Base-by-base conservation (phyloP, 805 yeast genomes). In the Hanseniaspora clermontiae region DNA sequence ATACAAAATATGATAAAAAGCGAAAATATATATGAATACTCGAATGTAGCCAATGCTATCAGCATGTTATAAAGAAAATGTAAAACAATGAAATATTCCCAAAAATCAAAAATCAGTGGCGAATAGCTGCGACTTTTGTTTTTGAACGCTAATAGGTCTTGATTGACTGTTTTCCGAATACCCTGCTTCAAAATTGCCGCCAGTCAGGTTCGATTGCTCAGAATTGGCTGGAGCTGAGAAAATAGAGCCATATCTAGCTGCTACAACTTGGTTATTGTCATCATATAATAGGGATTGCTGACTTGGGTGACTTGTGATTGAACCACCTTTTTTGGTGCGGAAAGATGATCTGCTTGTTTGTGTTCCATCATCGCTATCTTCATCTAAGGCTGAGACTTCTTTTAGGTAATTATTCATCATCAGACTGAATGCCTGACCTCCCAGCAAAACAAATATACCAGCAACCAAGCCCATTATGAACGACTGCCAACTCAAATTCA, bases 401-500 rank as follows among this genome's bases (percentile, higher is more conserved):
- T 46, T 64, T 45, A 15, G 12, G 27, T 51, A 51, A 10, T 37
- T 51, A 8, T 29, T 51, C 6, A 40, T 17, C 70, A 70, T 32
- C 71, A 61, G 55, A 74, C 57, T 9, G 65, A 61, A 19, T 71
- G 59, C 64, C 74, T 65, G 58, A 72, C 68, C 57, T 74, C 72
- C 2, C 71, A 67, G 9, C 70, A 59, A 1, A 70, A 58, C 1
- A 65, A 82, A 60, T 34, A 82, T 72, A 0, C 91, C 91, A 9
- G 83, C 63, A 1, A 84, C 68, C 4, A 83, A 70, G 7, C 93
- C 95, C 31, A 84, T 67, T 0, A 82, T 82, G 36, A 84, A 70
- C 14, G 91, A 86, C 19, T 82, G 74, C 53, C 80, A 74, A 6
- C 93, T 89, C 39, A 86, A 68, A 59, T 77, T 83, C 27, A 85